These are phyloP conservation scores for Mercurialis annua DNA, from an alignment of 345 rosid genomes.

Conservation along the genomic window DNA sequence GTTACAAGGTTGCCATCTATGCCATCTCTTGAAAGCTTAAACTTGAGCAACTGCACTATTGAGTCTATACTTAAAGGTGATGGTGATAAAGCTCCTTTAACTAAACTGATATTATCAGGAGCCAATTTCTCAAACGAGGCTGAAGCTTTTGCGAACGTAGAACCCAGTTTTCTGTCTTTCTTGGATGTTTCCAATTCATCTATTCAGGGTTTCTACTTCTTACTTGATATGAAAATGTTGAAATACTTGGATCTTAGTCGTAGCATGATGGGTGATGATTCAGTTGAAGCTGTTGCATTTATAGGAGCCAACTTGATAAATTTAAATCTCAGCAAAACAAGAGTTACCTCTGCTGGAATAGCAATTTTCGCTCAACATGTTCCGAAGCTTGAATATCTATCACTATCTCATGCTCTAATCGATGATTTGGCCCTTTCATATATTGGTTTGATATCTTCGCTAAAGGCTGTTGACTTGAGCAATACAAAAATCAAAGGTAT, in stretches of 20 bases:
- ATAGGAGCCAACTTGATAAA: conserved; percentile 57
- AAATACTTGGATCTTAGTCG: conserved; percentile 75
- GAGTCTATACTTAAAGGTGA: conserved; percentile 39
- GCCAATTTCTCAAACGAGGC: conserved; percentile 56
- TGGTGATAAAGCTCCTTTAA: conserved; percentile 45
- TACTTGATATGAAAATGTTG: conserved; percentile 49
- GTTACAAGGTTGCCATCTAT: conserved; percentile 59
- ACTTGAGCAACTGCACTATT: conserved; percentile 72
- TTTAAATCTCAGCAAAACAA: conserved; percentile 64
- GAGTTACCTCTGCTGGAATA: conserved; percentile 63
- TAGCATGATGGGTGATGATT: conserved; percentile 60
- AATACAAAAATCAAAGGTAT: conserved; percentile 65
- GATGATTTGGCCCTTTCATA: conserved; percentile 60
- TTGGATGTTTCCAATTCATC: conserved; percentile 67
- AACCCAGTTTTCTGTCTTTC: conserved; percentile 46
- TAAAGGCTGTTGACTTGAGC: conserved; percentile 70
- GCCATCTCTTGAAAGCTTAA: conserved; percentile 64
- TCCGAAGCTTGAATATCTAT: conserved; percentile 59
- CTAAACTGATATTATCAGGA: conserved; percentile 58
- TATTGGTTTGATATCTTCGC: conserved; percentile 53
- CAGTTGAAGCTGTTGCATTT: conserved; percentile 46
- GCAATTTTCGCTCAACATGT: conserved; percentile 56
- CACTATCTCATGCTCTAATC: conserved; percentile 49
- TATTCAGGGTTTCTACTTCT: conserved; percentile 49
- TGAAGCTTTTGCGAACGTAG: conserved; percentile 44